These are phyloP conservation scores for Lumnitzera littorea DNA, from an alignment of 345 rosid genomes.

Conservation along the genomic window DNA sequence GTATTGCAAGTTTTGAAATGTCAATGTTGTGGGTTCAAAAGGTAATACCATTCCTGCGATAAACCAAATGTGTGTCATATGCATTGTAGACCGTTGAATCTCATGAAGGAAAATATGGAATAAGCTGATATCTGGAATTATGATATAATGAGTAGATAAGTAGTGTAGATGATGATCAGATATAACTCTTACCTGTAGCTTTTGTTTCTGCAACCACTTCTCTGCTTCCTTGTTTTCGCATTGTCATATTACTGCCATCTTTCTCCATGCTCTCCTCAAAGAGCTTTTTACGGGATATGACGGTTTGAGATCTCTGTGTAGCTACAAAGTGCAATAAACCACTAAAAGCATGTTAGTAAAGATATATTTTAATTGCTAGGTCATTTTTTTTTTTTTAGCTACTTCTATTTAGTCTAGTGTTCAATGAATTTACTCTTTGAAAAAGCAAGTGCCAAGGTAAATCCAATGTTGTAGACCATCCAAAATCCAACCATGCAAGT, in stretches of 20 bases:
- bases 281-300: constrained; percentile 19
- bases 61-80: constrained; percentile 1
- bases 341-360: constrained; percentile 4
- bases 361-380: too few species aligned
- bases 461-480: constrained; percentile 28
- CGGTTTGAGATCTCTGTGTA: constrained; percentile 19
- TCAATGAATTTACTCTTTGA: constrained; percentile 14
- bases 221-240: constrained; percentile 7
- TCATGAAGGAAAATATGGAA: neutral
- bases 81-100: neutral
- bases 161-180: neutral
- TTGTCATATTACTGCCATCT: neutral
- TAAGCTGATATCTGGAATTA: neutral
- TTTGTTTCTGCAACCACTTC: constrained; percentile 9
- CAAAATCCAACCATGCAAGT: constrained; percentile 31
- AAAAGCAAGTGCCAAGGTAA: constrained; percentile 26
- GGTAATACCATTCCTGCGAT: constrained; percentile 23
- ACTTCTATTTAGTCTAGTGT: neutral
- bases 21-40: constrained; percentile 23
- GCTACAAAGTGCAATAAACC: constrained; percentile 17
- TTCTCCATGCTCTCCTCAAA: constrained; percentile 7
- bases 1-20: constrained; percentile 25
- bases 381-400: too few species aligned
- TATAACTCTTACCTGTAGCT: constrained; percentile 15
- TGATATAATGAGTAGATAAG: neutral